phyloP scores from a whole-genome alignment of 352 stramenopile genomes.

The Ophiocytium majus region DNA sequence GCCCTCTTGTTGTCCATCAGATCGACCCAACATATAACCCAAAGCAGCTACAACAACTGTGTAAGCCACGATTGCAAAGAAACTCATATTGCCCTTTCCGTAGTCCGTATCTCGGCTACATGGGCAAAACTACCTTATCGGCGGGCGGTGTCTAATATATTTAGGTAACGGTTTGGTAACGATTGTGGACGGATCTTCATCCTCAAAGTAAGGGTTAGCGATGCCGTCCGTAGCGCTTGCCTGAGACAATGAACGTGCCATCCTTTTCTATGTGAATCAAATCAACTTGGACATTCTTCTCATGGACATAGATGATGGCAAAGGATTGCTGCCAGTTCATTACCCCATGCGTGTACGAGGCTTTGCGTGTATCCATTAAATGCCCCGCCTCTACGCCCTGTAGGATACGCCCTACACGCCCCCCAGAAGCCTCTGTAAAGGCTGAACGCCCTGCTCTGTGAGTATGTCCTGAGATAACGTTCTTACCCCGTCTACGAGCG shows the following conservation, averaged over 20 bases:
- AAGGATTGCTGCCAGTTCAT: slow-evolving; percentile 8
- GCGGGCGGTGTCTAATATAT: not conserved
- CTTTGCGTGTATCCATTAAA: not conserved
- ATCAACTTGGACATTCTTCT: slow-evolving; percentile 8
- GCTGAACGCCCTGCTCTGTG: not conserved
- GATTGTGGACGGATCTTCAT: not conserved
- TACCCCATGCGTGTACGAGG: not conserved
- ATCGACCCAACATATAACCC: not conserved
- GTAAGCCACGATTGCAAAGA: too few relatives aligned
- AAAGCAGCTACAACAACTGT: too few relatives aligned
- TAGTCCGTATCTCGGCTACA: too few relatives aligned
- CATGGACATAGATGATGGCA: slow-evolving; percentile 10
- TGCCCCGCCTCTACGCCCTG: not conserved
- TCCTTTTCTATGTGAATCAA: slow-evolving; percentile 7
- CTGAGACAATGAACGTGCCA: slow-evolving; percentile 3
- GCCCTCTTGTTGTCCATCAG: not conserved
- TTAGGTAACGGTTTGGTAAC: slow-evolving; percentile 8
- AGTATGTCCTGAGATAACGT: slow-evolving; percentile 13
- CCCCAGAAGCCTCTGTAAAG: slow-evolving; percentile 5
- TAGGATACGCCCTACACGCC: slow-evolving; percentile 2
- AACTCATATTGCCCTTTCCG: too few relatives aligned
- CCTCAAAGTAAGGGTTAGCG: too few relatives aligned
- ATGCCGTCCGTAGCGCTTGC: slow-evolving; percentile 8
- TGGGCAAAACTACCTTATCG: too few relatives aligned
- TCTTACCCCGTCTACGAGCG: not conserved